Conservation (phyloP, 2,329 filamentous ascomycete genomes). For the Aureobasidium sp. region DNA sequence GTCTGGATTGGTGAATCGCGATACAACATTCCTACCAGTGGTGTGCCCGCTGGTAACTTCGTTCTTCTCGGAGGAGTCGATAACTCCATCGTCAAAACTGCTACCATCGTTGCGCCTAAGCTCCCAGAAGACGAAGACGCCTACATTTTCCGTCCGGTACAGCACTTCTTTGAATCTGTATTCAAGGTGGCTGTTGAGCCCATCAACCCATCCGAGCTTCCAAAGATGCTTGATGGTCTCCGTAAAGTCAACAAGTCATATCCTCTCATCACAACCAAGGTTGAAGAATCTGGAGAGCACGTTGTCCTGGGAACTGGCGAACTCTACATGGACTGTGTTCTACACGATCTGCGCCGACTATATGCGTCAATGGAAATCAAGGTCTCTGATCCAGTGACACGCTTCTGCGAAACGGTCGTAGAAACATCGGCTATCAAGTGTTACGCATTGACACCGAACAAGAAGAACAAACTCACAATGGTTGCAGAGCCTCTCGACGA, state of each 20-base stretch:
- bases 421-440: constrained; percentile 97
- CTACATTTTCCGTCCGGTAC: constrained; percentile 88
- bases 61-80: constrained; percentile 89
- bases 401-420: constrained; percentile 96
- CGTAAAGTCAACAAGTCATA: constrained; percentile 98
- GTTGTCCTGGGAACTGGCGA: constrained; percentile 92
- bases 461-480: constrained; percentile 99
- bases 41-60: constrained; percentile 88
- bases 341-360: constrained; percentile 86
- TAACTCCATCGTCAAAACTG: constrained; percentile 97
- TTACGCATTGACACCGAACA: constrained; percentile 95
- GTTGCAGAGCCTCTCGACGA: constrained; percentile 92
- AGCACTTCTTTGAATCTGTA: constrained; percentile 94
- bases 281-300: constrained; percentile 96
- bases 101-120: constrained; percentile 75
- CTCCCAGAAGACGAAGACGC: constrained; percentile 84
- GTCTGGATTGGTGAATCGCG: constrained; percentile 88
- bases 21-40: constrained; percentile 87
- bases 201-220: constrained; percentile 93
- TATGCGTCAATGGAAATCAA: constrained; percentile 99
- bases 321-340: constrained; percentile 98
- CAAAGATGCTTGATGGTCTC: constrained; percentile 96
- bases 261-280: constrained; percentile 89
- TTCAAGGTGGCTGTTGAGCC: constrained; percentile 97
- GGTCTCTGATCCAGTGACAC: constrained; percentile 92